Evolutionary conservation across 2,329 filamentous ascomycete species (phyloP).

Genomic region (Coleophoma eucalyptorum): DNA sequence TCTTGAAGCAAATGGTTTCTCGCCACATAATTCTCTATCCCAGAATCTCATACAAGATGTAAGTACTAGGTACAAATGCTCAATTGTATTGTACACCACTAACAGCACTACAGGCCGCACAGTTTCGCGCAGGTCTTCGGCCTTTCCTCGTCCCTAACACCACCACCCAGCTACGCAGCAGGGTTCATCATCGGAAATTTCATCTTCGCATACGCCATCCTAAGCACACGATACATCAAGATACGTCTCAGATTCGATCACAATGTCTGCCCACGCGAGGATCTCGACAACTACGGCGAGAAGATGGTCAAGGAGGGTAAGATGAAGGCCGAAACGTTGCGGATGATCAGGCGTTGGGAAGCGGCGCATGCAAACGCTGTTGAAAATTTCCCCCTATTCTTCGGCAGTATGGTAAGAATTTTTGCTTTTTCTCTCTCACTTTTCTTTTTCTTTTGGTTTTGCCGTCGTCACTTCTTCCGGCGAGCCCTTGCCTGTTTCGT

Average conservation of each 20-base stretch:
- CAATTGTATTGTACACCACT: too few relatives aligned
- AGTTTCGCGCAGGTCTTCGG: not conserved
- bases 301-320: constrained; percentile 37
- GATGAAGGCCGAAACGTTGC: constrained; percentile 35
- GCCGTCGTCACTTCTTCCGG: not conserved
- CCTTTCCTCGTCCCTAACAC: not conserved
- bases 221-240: constrained; percentile 40
- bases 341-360: constrained; percentile 39
- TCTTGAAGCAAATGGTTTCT: too few relatives aligned
- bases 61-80: too few relatives aligned
- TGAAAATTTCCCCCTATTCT: constrained; percentile 36
- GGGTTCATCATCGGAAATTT: constrained; percentile 34
- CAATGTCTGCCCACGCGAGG: constrained; percentile 40
- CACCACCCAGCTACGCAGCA: constrained; percentile 6
- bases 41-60: too few relatives aligned
- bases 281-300: constrained; percentile 40
- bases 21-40: too few relatives aligned
- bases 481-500: too few relatives aligned
- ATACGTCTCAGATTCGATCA: constrained; percentile 38
- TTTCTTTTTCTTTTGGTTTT: not conserved
- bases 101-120: not conserved
- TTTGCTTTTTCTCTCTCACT: not conserved
- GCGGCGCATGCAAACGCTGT: constrained; percentile 42
- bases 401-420: constrained; percentile 24
- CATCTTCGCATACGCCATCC: constrained; percentile 38